Percentiles rank a stretch among this genome's conserved stretches.
Evolutionary conservation across 352 stramenopile genomes (phyloP).

Genomic region (Phytopythium oedochilum): DNA sequence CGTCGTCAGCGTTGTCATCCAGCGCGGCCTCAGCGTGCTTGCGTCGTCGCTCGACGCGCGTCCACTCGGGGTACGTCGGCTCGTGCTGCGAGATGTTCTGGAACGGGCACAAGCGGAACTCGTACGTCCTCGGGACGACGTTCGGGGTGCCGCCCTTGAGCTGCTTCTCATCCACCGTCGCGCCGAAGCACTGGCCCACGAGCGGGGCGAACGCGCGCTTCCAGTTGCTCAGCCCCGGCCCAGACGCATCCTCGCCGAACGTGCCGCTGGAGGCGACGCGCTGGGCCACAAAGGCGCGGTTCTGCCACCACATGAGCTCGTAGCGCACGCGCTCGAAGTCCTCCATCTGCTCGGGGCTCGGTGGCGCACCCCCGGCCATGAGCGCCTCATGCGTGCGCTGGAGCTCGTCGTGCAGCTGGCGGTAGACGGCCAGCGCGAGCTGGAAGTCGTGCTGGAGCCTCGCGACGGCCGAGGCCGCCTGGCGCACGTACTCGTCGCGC

Average conservation of each 20-base stretch:
- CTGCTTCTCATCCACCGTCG: slow-evolving; percentile 61
- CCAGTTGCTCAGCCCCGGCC: slow-evolving; percentile 5
- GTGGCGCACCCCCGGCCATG: slow-evolving; percentile 6
- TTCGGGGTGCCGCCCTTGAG: slow-evolving; percentile 73
- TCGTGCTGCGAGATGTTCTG: slow-evolving; percentile 79
- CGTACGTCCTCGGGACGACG: slow-evolving; percentile 61
- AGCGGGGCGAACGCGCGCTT: slow-evolving; percentile 53
- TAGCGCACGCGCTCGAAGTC: slow-evolving; percentile 4
- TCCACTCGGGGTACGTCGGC: slow-evolving; percentile 48
- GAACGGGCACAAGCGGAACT: slow-evolving; percentile 71
- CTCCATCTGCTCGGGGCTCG: slow-evolving; percentile 40
- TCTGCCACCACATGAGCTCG: slow-evolving; percentile 41
- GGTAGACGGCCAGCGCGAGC: slow-evolving; percentile 5
- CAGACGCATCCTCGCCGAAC: slow-evolving; percentile 28
- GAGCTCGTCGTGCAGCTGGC: slow-evolving; percentile 19
- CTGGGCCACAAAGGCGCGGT: slow-evolving; percentile 43
- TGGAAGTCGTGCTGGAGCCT: slow-evolving; percentile 24
- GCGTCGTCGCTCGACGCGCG: slow-evolving; percentile 35
- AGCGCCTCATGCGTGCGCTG: slow-evolving; percentile 25
- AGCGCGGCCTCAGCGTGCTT: slow-evolving; percentile 15
- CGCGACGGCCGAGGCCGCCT: slow-evolving; percentile 20
- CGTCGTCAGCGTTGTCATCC: slow-evolving; percentile 13
- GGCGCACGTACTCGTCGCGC: slow-evolving; percentile 20
- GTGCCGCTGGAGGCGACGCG: slow-evolving; percentile 32
- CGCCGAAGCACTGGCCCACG: slow-evolving; percentile 61